Base-by-base conservation (phyloP, 495 filamentous ascomycete genomes). In the Umbilicaria muhlenbergii region DNA sequence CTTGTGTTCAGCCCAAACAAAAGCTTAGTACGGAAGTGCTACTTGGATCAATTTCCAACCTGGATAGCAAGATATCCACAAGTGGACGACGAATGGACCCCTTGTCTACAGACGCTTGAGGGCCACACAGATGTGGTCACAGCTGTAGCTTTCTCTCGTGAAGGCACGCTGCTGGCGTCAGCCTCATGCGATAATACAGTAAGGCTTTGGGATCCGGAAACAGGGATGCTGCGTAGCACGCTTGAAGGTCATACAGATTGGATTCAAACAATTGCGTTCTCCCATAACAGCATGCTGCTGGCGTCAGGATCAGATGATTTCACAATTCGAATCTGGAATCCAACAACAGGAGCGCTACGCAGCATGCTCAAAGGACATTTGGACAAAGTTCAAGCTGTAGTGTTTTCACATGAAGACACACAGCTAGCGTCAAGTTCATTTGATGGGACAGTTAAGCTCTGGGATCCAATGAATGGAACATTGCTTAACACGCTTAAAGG, bases 381-480 rank as follows among this genome's bases (percentile, higher is more conserved):
- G n/a, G n/a, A n/a, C n/a, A n/a, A n/a, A n/a, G n/a, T n/a, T n/a
- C n/a, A n/a, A n/a, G n/a, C n/a, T n/a, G 34, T 48, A 2, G 45
- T 34, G 1, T 54, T 45, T 31, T 49, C 46, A 11, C 24, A 21
- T 6, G 41, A 57, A 17, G 46, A 43, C 41, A 40, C 33, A 32
- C 43, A 37, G n/a, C 42, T 55, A 14, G 52, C 47, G 34, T 53
- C 51, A 0, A 43, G 11, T 15, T 53, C 40, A 5, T 3, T 6
- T 13, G 44, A 40, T 41, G 21, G 24, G 1, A 47, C 16, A 31
- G 36, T 53, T 2, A 16, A 31, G 34, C 19, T 54, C 38, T 51
- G 63, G 63, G 13, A 50, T 62, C 7, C 43, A 55, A 16, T 46
- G 53, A 52, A 60, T 55, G 65, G 55, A 51, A 18, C 21, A 15